These are phyloP conservation scores for Colletotrichum falcatum DNA, from an alignment of 2,329 filamentous ascomycete genomes.

Conservation along the genomic window DNA sequence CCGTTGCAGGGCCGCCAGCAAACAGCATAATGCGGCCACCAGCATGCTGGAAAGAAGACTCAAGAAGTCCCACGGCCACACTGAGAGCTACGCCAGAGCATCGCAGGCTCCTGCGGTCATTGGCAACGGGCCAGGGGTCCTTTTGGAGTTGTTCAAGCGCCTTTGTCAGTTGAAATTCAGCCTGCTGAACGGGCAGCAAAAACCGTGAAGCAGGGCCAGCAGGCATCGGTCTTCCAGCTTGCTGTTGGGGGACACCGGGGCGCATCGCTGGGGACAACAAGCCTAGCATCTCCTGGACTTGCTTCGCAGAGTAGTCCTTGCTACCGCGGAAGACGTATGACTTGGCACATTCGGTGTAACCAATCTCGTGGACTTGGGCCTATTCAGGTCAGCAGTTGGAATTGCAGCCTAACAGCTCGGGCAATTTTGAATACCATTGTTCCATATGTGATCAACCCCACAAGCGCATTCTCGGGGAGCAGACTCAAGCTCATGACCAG, in stretches of 20 bases:
- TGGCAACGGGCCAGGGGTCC: constrained; percentile 97
- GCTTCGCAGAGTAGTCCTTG: constrained; percentile 98
- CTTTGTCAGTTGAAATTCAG: constrained; percentile 97
- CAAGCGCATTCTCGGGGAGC: constrained; percentile 83
- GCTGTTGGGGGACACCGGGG: constrained; percentile 78
- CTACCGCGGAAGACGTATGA: constrained; percentile 98
- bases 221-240: constrained; percentile 79
- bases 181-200: constrained; percentile 92
- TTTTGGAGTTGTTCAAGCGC: constrained; percentile 94
- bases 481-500: constrained; percentile 88
- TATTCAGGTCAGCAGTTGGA: constrained; percentile 49
- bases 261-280: constrained; percentile 79
- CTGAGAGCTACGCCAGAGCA: constrained; percentile 97
- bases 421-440: constrained; percentile 77
- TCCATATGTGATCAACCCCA: constrained; percentile 87
- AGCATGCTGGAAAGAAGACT: constrained; percentile 95
- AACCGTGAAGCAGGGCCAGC: constrained; percentile 89
- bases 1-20: constrained; percentile 92
- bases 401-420: not conserved
- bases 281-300: constrained; percentile 99
- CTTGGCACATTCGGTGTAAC: constrained; percentile 97
- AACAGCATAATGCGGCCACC: constrained; percentile 98
- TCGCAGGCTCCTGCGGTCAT: constrained; percentile 88
- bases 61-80: constrained; percentile 90
- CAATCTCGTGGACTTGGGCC: constrained; percentile 97